Evolutionary conservation across 2,329 filamentous ascomycete genomes (phyloP), one percentile per base, ranked within the genome.

Genomic region (Colletotrichum musicola): DNA sequence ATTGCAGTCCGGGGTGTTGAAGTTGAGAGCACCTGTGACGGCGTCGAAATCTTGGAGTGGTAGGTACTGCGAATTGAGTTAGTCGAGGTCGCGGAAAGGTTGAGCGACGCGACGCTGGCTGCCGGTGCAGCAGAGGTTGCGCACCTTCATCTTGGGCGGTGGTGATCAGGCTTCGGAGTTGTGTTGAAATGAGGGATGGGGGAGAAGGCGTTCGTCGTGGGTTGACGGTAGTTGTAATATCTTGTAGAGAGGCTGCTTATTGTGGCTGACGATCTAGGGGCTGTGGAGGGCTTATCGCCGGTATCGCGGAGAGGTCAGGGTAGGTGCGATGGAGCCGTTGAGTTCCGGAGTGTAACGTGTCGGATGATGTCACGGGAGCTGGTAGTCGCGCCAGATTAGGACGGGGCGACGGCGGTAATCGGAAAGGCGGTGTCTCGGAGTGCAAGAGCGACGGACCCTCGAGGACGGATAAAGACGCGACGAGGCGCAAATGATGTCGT

Each of bases 11-110:
- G 93, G 90, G 1, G 95, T 98, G 76, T 96, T 93, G 85, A 98
- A 98, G 79, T 97, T 98, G 77, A 99, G 90, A 71, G 95, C 93
- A 82, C 92, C 92, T 70, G 94, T 95, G 73, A 98, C 93, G 80
- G 92, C 90, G 80, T 98, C 95, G 78, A 98, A 95, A 73, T 97
- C 93, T 80, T 90, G 91, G 71, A 97, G 88, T 70, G 95, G 94
- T 75, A 99, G 87, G 81, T 97, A 99, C 95, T 99, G 70, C 9
- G 46, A 46, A 27, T 10, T 22, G 38, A 13, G 62, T 72, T 69
- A 73, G 68, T 50, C 55, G 25, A 25, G 56, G 54, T 40, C 46
- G 58, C 53, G 25, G 22, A 44, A n/a, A 38, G 53, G n/a, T 51
- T 42, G 40, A 42, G 65, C 61, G 58, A 65, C 40, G 51, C 49